phyloP scores from a whole-genome alignment of 2,329 filamentous ascomycete genomes.

The Xylaria sp. region DNA sequence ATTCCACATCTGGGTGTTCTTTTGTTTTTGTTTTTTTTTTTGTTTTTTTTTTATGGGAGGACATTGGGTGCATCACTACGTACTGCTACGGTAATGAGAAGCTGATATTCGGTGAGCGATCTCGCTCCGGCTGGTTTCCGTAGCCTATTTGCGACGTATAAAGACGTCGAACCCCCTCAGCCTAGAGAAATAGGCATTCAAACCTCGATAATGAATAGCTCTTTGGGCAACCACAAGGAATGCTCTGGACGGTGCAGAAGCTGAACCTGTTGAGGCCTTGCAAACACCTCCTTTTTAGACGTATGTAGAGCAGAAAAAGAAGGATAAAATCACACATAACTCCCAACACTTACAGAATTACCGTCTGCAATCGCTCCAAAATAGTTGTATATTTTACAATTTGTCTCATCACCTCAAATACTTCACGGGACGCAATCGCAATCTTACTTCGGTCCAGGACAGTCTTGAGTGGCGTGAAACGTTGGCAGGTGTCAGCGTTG shows the following conservation, averaged over 20 bases:
- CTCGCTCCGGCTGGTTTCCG: constrained; percentile 7
- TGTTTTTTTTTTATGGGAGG: constrained; percentile 15
- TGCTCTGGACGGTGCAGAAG: neutral
- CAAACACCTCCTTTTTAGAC: neutral
- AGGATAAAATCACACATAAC: neutral
- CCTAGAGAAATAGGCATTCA: constrained; percentile 11
- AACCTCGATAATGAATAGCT: constrained; percentile 18
- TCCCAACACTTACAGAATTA: neutral
- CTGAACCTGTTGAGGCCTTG: neutral
- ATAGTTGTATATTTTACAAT: neutral
- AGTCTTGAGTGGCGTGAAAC: constrained; percentile 7
- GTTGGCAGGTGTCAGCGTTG: constrained; percentile 8
- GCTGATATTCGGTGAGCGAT: neutral
- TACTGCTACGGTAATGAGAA: constrained; percentile 22
- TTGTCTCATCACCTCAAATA: neutral
- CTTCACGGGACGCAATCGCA: constrained; percentile 1
- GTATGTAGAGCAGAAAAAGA: neutral
- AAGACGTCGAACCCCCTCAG: constrained; percentile 13
- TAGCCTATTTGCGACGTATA: constrained; percentile 13
- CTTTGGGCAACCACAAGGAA: constrained; percentile 8
- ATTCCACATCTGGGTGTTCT: constrained; percentile 33
- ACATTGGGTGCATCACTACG: constrained; percentile 26
- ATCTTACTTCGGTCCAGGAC: neutral
- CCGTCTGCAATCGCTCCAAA: neutral
- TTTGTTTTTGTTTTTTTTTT: constrained; percentile 8